Evolutionary conservation across 805 yeast genomes (phyloP).

Genomic region (Metschnikowia cerradonensis): DNA sequence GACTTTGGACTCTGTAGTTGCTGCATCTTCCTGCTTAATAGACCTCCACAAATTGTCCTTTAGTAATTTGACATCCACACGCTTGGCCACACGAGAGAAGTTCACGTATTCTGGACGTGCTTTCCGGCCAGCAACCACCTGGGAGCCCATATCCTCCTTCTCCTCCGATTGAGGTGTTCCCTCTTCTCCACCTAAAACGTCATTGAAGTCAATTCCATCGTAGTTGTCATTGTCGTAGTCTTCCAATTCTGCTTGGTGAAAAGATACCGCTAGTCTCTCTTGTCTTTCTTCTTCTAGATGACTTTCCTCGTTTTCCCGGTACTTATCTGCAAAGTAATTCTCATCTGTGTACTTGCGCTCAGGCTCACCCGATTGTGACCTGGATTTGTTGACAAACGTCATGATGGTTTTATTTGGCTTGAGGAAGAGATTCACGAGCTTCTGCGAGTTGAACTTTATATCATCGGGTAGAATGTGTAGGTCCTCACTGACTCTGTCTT

Average conservation of each 20-base stretch:
- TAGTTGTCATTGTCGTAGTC: slow-evolving; percentile 36
- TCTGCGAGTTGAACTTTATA: slow-evolving; percentile 63
- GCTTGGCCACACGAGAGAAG: slow-evolving; percentile 70
- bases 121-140: slow-evolving; percentile 20
- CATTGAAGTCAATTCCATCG: slow-evolving; percentile 42
- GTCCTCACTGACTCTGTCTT: slow-evolving; percentile 22
- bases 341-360: slow-evolving; percentile 50
- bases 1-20: slow-evolving; percentile 5
- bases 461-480: slow-evolving; percentile 67
- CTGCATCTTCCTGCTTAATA: slow-evolving; percentile 26
- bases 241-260: slow-evolving; percentile 40
- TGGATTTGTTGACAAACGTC: slow-evolving; percentile 12
- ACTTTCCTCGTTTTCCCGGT: slow-evolving; percentile 31
- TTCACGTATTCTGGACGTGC: slow-evolving; percentile 43
- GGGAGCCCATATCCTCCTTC: slow-evolving; percentile 16
- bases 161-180: slow-evolving; percentile 11
- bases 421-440: slow-evolving; percentile 61
- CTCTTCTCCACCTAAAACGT: slow-evolving; percentile 32
- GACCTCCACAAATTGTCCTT: slow-evolving; percentile 76
- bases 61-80: slow-evolving; percentile 67
- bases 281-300: slow-evolving; percentile 30
- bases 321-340: slow-evolving; percentile 68
- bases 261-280: slow-evolving; percentile 32
- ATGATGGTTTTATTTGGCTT: slow-evolving; percentile 55
- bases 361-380: slow-evolving; percentile 4